These are phyloP conservation scores for Pseudognaphalium luteoalbum DNA, from an alignment of 129 eudicot species.

Conservation along the genomic window DNA sequence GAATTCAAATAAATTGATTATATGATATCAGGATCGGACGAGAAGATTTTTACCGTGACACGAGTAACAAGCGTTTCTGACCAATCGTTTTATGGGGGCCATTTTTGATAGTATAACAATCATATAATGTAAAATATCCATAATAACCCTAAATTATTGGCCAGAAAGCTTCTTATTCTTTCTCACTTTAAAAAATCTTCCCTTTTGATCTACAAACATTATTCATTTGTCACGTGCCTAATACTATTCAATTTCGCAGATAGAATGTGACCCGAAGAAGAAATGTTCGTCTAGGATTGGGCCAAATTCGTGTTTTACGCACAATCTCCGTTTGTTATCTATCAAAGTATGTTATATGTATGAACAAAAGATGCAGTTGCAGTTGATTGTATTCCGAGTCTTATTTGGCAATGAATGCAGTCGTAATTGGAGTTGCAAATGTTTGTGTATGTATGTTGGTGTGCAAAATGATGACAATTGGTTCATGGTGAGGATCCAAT, in stretches of 20 bases:
- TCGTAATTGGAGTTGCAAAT: conserved; percentile 18
- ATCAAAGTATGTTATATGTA: conserved; percentile 30
- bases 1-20: neutral
- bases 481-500: conserved; percentile 27
- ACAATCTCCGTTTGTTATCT: neutral
- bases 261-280: conserved; percentile 20
- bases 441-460: conserved; percentile 20
- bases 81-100: no score
- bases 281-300: neutral
- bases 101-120: no score
- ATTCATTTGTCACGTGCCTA: neutral
- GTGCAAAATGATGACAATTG: conserved; percentile 30
- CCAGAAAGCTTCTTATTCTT: neutral
- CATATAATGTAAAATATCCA: no score
- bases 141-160: neutral
- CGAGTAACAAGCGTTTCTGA: no score
- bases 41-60: neutral
- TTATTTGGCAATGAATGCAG: conserved; percentile 30
- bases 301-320: neutral
- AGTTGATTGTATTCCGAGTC: conserved; percentile 26
- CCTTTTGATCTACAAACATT: neutral
- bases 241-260: conserved; percentile 22
- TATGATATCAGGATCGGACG: neutral
- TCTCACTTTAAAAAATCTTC: neutral
- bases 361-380: conserved; percentile 24